Conservation (phyloP, 202 grass and related monocot species). For the Panicum hallii region DNA sequence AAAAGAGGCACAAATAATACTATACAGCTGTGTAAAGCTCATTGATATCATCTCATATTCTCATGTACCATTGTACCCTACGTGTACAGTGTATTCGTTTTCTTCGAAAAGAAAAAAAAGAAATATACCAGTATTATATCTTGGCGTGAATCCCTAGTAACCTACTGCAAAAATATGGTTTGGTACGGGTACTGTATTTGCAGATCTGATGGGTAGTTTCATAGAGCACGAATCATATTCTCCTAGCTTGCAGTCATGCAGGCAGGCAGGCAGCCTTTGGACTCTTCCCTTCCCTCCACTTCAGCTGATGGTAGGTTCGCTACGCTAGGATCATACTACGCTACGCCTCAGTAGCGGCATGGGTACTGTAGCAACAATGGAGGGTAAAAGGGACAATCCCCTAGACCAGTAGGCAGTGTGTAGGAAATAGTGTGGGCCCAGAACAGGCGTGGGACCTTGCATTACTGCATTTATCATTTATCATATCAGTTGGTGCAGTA, state of each 20-base stretch:
- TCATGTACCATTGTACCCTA: neutral
- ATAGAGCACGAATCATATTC: slow-evolving; percentile 39
- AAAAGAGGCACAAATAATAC: neutral
- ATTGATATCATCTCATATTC: neutral
- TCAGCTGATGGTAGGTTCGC: neutral
- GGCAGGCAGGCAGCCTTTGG: neutral
- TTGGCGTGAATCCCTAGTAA: slow-evolving; percentile 29
- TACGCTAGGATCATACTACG: neutral
- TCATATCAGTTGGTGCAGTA: neutral
- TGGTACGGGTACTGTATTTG: slow-evolving; percentile 17
- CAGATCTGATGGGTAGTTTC: slow-evolving; percentile 39
- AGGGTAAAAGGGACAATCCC: slow-evolving; percentile 27
- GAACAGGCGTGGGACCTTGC: slow-evolving; percentile 7
- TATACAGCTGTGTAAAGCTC: neutral
- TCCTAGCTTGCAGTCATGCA: neutral
- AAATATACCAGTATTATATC: neutral
- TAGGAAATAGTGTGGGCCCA: slow-evolving; percentile 16
- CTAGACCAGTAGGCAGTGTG: neutral
- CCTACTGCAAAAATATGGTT: slow-evolving; percentile 4
- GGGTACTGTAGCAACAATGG: slow-evolving; percentile 5
- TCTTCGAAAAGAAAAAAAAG: neutral
- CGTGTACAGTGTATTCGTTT: neutral
- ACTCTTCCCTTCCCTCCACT: neutral
- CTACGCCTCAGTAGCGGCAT: neutral
- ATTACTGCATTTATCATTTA: slow-evolving; percentile 24